phyloP scores from a whole-genome alignment of 2,329 filamentous ascomycete genomes.

The Emergomyces orientalis region DNA sequence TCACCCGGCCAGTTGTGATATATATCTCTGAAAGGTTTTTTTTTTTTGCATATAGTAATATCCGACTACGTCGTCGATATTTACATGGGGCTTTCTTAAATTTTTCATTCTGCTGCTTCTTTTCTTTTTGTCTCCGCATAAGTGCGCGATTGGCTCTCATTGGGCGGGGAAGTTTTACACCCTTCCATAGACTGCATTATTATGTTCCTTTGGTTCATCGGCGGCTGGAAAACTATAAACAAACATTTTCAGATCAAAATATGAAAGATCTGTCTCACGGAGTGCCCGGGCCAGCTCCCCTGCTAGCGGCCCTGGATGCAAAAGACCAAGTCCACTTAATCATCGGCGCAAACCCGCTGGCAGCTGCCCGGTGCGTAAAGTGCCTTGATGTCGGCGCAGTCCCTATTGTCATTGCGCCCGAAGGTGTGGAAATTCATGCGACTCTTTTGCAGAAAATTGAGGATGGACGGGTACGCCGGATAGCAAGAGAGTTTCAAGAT shows the following conservation, averaged over 20 bases:
- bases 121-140: neutral
- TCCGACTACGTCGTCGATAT: neutral
- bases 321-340: slow-evolving; percentile 61
- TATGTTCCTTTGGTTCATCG: neutral
- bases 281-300: slow-evolving; percentile 5
- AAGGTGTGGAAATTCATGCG: slow-evolving; percentile 51
- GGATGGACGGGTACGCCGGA: slow-evolving; percentile 34
- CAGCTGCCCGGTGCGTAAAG: slow-evolving; percentile 70
- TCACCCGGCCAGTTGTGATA: neutral
- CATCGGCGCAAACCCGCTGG: slow-evolving; percentile 75
- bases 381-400: slow-evolving; percentile 73
- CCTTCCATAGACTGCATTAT: neutral
- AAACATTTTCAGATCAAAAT: neutral
- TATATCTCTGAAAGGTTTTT: neutral
- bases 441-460: slow-evolving; percentile 41
- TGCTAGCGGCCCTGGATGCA: slow-evolving; percentile 35
- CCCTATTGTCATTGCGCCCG: slow-evolving; percentile 68
- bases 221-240: neutral
- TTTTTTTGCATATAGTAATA: neutral
- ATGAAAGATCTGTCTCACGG: slow-evolving; percentile 6
- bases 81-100: neutral
- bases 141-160: neutral
- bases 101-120: neutral
- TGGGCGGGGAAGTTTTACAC: neutral
- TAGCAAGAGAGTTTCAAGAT: slow-evolving; percentile 52